Conservation (phyloP, 1,284 basidiomycete species). For the Apiotrichum sp. region DNA sequence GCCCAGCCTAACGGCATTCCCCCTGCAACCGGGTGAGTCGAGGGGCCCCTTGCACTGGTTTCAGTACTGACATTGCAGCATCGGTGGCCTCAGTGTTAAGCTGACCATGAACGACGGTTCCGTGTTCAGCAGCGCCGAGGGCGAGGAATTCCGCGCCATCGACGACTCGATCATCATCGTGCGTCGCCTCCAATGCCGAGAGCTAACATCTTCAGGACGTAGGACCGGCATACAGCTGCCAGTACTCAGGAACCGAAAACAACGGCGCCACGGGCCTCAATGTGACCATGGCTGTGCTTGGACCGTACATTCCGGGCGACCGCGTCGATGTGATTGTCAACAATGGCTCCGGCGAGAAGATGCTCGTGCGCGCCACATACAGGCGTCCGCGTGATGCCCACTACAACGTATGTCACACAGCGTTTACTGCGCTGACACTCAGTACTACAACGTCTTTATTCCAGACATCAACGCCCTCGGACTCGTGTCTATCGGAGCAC, state of each 20-base stretch:
- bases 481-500: background rate
- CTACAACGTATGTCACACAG: conserved; percentile 6
- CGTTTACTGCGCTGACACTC: background rate
- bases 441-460: conserved; percentile 12
- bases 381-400: conserved; percentile 4
- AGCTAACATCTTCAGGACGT: background rate
- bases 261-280: conserved; percentile 9
- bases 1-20: background rate
- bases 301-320: conserved; percentile 11
- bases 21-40: background rate
- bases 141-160: conserved; percentile 3
- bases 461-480: background rate
- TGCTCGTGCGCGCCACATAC: conserved; percentile 6
- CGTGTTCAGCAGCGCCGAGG: conserved; percentile 6
- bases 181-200: background rate
- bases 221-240: conserved; percentile 9
- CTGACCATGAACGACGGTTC: conserved; percentile 10
- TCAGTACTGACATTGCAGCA: background rate
- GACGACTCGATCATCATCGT: conserved; percentile 14
- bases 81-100: conserved; percentile 1
- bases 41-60: background rate
- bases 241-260: conserved; percentile 5
- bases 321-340: conserved; percentile 12
- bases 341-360: background rate
- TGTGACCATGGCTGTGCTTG: conserved; percentile 14